Conservation (phyloP, 805 yeast genomes). For the Starmerella powellii region DNA sequence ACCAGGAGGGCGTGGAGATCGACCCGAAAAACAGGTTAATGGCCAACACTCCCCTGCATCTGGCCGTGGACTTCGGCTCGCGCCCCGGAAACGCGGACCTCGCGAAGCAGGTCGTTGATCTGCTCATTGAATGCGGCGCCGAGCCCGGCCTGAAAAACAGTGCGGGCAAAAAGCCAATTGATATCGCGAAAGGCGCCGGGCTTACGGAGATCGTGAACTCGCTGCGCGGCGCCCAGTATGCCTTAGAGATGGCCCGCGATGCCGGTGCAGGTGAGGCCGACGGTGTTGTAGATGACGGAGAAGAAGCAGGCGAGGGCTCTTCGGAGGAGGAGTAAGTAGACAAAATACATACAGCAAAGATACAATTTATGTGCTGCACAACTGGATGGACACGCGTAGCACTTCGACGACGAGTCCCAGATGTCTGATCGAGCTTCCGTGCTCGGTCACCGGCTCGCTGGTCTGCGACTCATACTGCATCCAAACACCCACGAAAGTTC, state of each 20-base stretch:
- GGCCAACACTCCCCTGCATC: constrained; percentile 83
- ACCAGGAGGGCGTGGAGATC: constrained; percentile 80
- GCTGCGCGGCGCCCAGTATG: constrained; percentile 67
- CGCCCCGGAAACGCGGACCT: constrained; percentile 65
- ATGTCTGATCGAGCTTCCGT: no score
- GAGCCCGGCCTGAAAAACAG: constrained; percentile 50
- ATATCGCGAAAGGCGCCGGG: constrained; percentile 39
- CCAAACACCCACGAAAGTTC: no score
- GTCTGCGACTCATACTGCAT: no score
- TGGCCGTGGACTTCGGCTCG: constrained; percentile 59
- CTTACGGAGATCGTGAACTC: constrained; percentile 46
- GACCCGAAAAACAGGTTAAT: constrained; percentile 63
- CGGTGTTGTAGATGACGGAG: constrained; percentile 13
- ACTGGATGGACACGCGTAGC: no score
- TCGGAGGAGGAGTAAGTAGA: constrained; percentile 3
- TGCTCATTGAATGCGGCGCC: constrained; percentile 81
- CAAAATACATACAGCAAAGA: neutral
- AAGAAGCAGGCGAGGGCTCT: constrained; percentile 1
- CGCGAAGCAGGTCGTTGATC: constrained; percentile 49
- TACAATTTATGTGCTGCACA: no score
- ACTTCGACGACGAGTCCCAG: no score
- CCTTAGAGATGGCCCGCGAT: constrained; percentile 22
- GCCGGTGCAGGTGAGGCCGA: constrained; percentile 19
- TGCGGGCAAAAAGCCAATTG: constrained; percentile 61
- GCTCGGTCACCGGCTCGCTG: no score